Evolutionary conservation across 345 rosid genomes (phyloP), one percentile per base, ranked within the genome.

Genomic region (Firmiana major): DNA sequence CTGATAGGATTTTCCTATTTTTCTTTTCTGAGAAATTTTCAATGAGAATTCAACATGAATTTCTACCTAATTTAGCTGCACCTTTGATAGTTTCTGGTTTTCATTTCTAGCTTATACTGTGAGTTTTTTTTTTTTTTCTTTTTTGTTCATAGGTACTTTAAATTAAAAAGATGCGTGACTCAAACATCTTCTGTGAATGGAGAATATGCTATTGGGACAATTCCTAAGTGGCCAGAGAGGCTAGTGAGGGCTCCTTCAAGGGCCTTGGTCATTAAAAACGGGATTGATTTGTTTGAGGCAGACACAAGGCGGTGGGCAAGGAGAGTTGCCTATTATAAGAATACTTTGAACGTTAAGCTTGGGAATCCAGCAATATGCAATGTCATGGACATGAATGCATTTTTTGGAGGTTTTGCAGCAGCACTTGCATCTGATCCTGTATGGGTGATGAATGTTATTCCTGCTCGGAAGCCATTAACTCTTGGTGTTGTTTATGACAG

Each of bases 381-480:
- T 73, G 79, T 91, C 77, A 91, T 96, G 97, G 99, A 96, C 79
- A 94, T 96, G 99, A 94, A 92, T 76, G 94, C 99, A 19, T 84
- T 93, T 84, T 90, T 96, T 19, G 99, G 99, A 59, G 93, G 98
- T 75, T 93, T 96, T 87, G 97, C 98, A 0, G 97, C 98, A 73
- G 91, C 98, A 57, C 86, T 94, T 63, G 55, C 76, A 72, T 88
- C 94, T 73, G 95, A 93, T 77, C 90, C 93, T 77, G 90, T 92
- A 65, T 96, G 99, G 98, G 97, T 92, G 79, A 91, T 94, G 98
- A 96, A 94, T 88, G 95, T 89, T 59, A 88, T 94, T 81, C 97
- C 99, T 77, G 87, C 95, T 86, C 84, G 85, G 73, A 92, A 91
- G 83, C 90, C 91, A 63, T 83, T 86, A 76, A 96, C 98, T 24